phyloP scores from a whole-genome alignment of 495 filamentous ascomycete species.

The Aspergillus biplanus region DNA sequence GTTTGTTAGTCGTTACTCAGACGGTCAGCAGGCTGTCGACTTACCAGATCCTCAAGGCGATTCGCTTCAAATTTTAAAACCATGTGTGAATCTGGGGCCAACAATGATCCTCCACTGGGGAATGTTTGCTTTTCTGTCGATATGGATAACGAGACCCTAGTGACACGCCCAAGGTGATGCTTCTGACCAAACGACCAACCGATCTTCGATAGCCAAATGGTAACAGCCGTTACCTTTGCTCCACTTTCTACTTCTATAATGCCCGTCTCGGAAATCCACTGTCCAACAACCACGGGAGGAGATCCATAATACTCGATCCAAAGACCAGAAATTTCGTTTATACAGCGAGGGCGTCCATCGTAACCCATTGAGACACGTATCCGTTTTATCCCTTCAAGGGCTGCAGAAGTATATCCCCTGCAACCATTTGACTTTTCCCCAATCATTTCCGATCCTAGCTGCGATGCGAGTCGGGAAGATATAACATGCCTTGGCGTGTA shows the following conservation, averaged over 20 bases:
- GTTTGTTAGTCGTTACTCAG: not conserved
- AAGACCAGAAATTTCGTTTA: conserved; percentile 16
- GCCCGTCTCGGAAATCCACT: conserved; percentile 13
- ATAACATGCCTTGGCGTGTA: not conserved
- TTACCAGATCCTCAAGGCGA: conserved; percentile 13
- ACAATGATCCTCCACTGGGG: not conserved
- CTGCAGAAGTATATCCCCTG: conserved; percentile 12
- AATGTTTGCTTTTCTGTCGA: conserved; percentile 1
- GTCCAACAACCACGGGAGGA: conserved; percentile 12
- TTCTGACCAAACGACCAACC: not conserved
- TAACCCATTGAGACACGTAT: conserved; percentile 10
- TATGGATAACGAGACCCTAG: conserved; percentile 10
- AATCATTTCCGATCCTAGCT: conserved; percentile 8
- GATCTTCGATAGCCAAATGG: conserved; percentile 5
- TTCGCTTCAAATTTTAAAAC: conserved; percentile 10
- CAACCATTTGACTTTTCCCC: conserved; percentile 1
- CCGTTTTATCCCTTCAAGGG: conserved; percentile 2
- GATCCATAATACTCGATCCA: conserved; percentile 17
- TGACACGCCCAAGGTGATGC: conserved; percentile 10
- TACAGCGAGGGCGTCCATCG: conserved; percentile 7
- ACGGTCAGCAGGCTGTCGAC: not conserved
- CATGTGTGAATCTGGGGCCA: not conserved
- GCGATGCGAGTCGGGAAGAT: not conserved
- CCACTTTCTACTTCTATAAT: not conserved
- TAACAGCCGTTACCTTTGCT: conserved; percentile 8